Evolutionary conservation across 2,329 filamentous ascomycete species (phyloP).

Genomic region (Diaporthe amygdali): DNA sequence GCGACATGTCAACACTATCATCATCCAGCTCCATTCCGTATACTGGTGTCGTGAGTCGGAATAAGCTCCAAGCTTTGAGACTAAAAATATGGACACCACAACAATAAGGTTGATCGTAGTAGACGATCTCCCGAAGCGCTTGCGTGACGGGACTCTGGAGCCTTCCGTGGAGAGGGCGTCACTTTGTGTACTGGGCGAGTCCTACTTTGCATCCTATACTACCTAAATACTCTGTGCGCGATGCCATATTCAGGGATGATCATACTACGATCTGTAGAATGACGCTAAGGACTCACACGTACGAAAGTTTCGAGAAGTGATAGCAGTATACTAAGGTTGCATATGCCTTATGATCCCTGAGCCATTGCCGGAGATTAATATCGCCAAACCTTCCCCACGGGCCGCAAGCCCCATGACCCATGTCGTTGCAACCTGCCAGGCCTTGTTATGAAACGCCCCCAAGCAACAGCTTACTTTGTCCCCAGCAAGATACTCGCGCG

Average conservation of each 20-base stretch:
- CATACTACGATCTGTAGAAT: background rate
- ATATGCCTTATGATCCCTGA: background rate
- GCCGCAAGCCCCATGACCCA: background rate
- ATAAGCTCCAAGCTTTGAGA: background rate
- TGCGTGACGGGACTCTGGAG: too few species aligned
- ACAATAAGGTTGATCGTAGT: background rate
- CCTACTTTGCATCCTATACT: background rate
- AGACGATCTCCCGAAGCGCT: background rate
- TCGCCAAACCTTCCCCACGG: background rate
- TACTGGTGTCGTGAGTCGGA: background rate
- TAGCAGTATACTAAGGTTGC: background rate
- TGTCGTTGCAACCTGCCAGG: background rate
- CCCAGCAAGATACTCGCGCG: background rate
- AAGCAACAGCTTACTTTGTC: background rate
- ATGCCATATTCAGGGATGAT: background rate
- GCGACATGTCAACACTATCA: background rate
- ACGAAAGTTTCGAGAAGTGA: background rate
- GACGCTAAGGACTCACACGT: background rate
- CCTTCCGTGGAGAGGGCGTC: background rate
- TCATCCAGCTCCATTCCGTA: background rate
- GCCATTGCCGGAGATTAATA: background rate
- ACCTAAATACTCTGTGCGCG: background rate
- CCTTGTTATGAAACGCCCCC: constrained; percentile 1
- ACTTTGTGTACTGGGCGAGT: background rate
- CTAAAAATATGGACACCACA: background rate